These are phyloP conservation scores for Eutypella sp. DNA, from an alignment of 2,329 filamentous ascomycete genomes.

Conservation along the genomic window DNA sequence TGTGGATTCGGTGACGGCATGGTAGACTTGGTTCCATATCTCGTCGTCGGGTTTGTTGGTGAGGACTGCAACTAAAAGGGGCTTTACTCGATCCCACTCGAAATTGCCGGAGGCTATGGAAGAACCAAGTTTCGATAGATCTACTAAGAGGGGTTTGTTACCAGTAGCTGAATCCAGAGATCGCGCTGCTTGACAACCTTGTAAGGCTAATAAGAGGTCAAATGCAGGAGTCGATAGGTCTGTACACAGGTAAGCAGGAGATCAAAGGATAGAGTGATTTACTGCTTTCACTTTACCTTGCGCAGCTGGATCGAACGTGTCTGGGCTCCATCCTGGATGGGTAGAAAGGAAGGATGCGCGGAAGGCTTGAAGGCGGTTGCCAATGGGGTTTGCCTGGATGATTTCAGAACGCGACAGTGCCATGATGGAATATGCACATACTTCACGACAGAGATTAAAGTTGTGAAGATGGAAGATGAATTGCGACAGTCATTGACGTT, in stretches of 20 bases:
- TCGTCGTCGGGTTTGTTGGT: conserved; percentile 20
- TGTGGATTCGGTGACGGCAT: conserved; percentile 31
- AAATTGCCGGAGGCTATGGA: conserved; percentile 6
- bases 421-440: too few relatives aligned
- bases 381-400: conserved; percentile 25
- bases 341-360: conserved; percentile 17
- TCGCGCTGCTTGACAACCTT: too few relatives aligned
- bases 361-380: conserved; percentile 23
- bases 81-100: conserved; percentile 22
- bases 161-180: conserved; percentile 9
- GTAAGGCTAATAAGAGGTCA: too few relatives aligned
- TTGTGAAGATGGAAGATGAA: too few relatives aligned
- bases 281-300: neutral
- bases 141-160: neutral
- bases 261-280: too few relatives aligned
- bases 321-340: conserved; percentile 2
- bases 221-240: too few relatives aligned
- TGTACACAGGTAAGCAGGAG: too few relatives aligned
- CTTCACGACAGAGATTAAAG: too few relatives aligned
- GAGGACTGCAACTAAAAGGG: conserved; percentile 27
- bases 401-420: too few relatives aligned
- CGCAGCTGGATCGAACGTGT: neutral
- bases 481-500: too few relatives aligned
- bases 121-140: conserved; percentile 11
- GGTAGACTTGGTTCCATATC: conserved; percentile 34